Evolutionary conservation across 805 yeast genomes (phyloP).

Genomic region (Yamadazyma scolyti): DNA sequence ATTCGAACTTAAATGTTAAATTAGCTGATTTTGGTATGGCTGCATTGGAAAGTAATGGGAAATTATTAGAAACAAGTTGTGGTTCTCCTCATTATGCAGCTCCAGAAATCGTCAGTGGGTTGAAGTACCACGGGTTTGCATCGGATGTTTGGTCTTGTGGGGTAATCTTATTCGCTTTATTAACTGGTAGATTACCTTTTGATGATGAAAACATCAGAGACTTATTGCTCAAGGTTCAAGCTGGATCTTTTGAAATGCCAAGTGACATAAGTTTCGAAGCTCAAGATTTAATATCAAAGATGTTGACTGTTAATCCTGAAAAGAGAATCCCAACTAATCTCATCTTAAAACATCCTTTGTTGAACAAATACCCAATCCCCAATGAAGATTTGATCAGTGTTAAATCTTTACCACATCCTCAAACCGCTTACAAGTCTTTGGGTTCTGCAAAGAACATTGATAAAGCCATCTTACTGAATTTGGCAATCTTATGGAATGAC

Average conservation of each 20-base stretch:
- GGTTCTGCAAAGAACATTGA: constrained; percentile 48
- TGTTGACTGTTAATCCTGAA: constrained; percentile 68
- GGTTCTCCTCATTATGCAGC: constrained; percentile 90
- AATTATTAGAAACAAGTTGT: constrained; percentile 73
- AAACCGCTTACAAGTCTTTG: constrained; percentile 49
- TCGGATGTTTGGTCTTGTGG: constrained; percentile 91
- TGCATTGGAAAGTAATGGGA: constrained; percentile 69
- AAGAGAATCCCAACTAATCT: constrained; percentile 66
- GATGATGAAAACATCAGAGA: constrained; percentile 78
- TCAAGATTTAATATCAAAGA: constrained; percentile 57
- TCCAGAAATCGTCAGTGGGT: constrained; percentile 79
- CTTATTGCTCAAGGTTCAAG: constrained; percentile 68
- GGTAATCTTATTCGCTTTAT: constrained; percentile 70
- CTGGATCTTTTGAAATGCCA: constrained; percentile 75
- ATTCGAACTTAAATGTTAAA: constrained; percentile 63
- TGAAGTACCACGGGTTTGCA: constrained; percentile 77
- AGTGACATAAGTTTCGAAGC: constrained; percentile 60
- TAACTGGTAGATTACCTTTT: constrained; percentile 80
- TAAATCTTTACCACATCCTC: constrained; percentile 51
- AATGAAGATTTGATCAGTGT: constrained; percentile 43
- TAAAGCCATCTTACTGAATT: constrained; percentile 49
- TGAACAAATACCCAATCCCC: constrained; percentile 48
- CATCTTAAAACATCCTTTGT: constrained; percentile 57
- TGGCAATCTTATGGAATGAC: constrained; percentile 58
- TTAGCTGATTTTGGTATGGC: constrained; percentile 92